Base-by-base conservation (phyloP, 2,329 filamentous ascomycete genomes). In the Fusarium sp. region DNA sequence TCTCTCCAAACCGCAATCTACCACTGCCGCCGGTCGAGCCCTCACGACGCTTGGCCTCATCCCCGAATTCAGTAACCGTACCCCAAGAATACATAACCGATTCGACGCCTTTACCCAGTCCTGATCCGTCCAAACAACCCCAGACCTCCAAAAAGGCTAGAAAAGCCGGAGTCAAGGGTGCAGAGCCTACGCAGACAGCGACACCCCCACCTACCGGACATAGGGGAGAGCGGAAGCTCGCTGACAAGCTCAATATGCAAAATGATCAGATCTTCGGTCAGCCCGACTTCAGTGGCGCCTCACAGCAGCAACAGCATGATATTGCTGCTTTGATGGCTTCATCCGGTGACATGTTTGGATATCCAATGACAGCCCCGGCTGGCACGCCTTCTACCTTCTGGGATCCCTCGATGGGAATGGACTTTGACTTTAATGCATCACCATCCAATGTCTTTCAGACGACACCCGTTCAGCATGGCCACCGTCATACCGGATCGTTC, bases 391-490 rank as follows among this genome's bases (percentile, higher is more conserved):
- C 81, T 4, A 86, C 83, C 38, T 90, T 89, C 66, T 91, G 88
- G 89, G 87, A 89, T 62, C 80, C 83, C 5, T 83, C 85, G 52
- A 86, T 90, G 83, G 83, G 80, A 24, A 89, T 91, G 86, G 87
- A 90, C 58, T 78, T 91, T 54, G 88, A 90, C 72, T 90, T 90
- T 63, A 78, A 80, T 46, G 77, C 80, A 18, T 78, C 83, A 20
- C 80, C 79, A 20, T 74, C 79, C 20, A 80, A 81, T 54, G 76
- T 86, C 34, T 87, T 88, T 58, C 75, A 76, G 55, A 72, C 75
- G 7, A 59, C 74, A 6, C 71, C 73, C 20, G 58, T 74, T 18
- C 75, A 75, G 38, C 62, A 65, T 43, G 72, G 80, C 3, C 80
- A 88, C 40, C 83, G 84, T 42, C 78, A 83, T 28, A 83, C 84